A percentile compares a stretch with the other conserved stretches of the same genome.
Evolutionary conservation across 768 basidiomycete species (phyloP).

Genomic region (Cystoderma amianthinum): DNA sequence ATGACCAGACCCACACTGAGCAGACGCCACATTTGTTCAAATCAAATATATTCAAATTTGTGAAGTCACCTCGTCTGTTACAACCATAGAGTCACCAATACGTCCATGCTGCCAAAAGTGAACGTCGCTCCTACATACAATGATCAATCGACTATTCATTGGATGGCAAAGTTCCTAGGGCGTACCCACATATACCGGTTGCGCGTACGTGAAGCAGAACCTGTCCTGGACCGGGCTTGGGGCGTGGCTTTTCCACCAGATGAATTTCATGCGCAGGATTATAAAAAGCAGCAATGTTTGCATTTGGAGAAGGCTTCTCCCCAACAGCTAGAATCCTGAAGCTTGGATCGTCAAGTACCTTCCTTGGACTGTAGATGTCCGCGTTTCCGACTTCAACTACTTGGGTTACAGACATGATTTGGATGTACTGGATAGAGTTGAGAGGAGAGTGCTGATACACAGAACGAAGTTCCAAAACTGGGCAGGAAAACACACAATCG

Average conservation of each 20-base stretch:
- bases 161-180: conserved; percentile 1
- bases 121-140: conserved; percentile 49
- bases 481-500: neutral
- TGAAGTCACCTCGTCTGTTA: conserved; percentile 49
- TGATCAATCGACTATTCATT: neutral
- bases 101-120: conserved; percentile 71
- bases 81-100: conserved; percentile 65
- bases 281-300: conserved; percentile 60
- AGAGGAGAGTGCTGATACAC: neutral
- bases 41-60: neutral
- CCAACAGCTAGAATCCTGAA: conserved; percentile 45
- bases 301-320: conserved; percentile 39
- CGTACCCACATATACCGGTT: conserved; percentile 66
- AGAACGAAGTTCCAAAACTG: neutral
- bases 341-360: conserved; percentile 46
- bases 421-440: neutral
- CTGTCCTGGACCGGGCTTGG: conserved; percentile 56
- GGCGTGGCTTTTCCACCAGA: conserved; percentile 58
- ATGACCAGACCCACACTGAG: conserved; percentile 61
- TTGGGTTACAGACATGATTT: neutral
- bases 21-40: neutral
- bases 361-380: conserved; percentile 47
- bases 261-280: conserved; percentile 59
- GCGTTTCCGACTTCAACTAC: conserved; percentile 18
- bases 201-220: conserved; percentile 61